Base-by-base conservation (phyloP, 2,329 filamentous ascomycete species). In the Cladophialophora immunda region DNA sequence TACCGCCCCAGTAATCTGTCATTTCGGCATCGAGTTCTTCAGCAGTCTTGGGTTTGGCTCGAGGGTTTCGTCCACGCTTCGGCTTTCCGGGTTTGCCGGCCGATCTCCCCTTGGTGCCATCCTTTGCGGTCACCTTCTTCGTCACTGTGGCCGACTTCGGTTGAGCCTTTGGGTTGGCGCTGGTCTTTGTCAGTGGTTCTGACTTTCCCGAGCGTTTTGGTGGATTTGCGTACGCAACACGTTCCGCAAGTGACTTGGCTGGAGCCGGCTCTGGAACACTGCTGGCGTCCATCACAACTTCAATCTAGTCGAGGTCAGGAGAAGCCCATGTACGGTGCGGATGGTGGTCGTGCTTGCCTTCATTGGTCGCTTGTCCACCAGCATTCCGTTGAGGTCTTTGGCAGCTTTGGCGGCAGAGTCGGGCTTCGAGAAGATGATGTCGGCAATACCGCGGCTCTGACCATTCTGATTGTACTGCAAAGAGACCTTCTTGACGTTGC, bases 11-110 rank as follows among this genome's bases (percentile, higher is more conserved):
- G 83, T 99, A 99, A 80, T 98, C 95, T 22, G 89, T 90, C 95
- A 99, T 99, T 80, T 99, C 95, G 4, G 92, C 93, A 78, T 99
- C 95, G 29, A 99, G 89, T 82, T 99, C 94, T 78, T 97, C 94
- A 1, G 91, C 89, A 0, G 93, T 97, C 91, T 98, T 98, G 83
- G 85, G 81, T 81, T 88, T 96, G 84, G 75, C 89, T 82, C 72
- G 90, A 71, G 85, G 83, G 75, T 83, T 90, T 73, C 89, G 89
- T 1, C 90, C 89, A 0, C 93, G 96, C 90, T 97, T 98, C 83
- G 85, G 81, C 80, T 88, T 96, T 84, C 75, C 90, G 70, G 85
- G 83, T 75, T 84, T 90, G 73, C 89, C 89, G 61, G 80, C 83
- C 69, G 83, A 83, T 65, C 85, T 83, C 67, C 81, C 82, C 67